A percentile compares a stretch with the other conserved stretches of the same genome.
phyloP scores from a whole-genome alignment of 768 basidiomycete species.

The Strobilomyces dryophilus region DNA sequence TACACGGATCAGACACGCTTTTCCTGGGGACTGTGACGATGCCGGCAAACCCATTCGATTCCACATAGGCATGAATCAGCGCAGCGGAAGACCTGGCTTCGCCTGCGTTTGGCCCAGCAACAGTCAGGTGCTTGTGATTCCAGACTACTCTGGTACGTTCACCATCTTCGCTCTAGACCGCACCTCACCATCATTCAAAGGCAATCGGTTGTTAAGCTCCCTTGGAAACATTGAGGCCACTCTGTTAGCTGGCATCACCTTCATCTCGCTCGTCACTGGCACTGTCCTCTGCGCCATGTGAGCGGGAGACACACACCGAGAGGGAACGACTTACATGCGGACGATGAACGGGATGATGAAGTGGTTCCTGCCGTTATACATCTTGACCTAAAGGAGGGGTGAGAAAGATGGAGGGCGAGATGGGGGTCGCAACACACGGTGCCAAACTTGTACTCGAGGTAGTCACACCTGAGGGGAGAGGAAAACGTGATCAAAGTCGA shows the following conservation, averaged over 20 bases:
- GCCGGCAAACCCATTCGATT: constrained; percentile 46
- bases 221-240: constrained; percentile 63
- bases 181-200: constrained; percentile 26
- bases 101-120: constrained; percentile 52
- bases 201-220: constrained; percentile 59
- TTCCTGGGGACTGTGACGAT: constrained; percentile 55
- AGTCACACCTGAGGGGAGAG: constrained; percentile 60
- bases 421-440: constrained; percentile 41
- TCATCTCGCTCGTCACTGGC: constrained; percentile 50
- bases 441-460: constrained; percentile 76
- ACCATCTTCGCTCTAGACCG: background rate
- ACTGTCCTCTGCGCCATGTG: constrained; percentile 42
- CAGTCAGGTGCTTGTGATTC: constrained; percentile 51
- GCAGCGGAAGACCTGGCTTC: constrained; percentile 59
- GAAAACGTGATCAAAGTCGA: constrained; percentile 52
- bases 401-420: background rate
- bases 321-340: constrained; percentile 43
- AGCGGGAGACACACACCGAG: background rate
- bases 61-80: constrained; percentile 65
- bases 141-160: constrained; percentile 53
- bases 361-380: constrained; percentile 68
- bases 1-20: constrained; percentile 48
- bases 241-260: constrained; percentile 51
- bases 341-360: constrained; percentile 66
- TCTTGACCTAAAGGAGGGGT: constrained; percentile 42